phyloP scores from a whole-genome alignment of 140 eudicot genomes.

The Cichorium intybus region DNA sequence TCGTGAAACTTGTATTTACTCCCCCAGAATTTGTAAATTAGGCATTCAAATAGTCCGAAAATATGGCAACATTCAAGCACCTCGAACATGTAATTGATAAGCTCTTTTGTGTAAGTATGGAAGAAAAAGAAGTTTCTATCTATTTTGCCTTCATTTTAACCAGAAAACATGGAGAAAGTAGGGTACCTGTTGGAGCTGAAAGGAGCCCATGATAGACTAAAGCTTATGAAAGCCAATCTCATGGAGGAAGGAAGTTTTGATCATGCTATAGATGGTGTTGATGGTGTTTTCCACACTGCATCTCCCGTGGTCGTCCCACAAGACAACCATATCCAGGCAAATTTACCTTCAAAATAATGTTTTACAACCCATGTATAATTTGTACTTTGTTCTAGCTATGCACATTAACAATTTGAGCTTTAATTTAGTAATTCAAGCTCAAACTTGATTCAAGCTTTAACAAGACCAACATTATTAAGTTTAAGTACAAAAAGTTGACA shows the following conservation, averaged over 20 bases:
- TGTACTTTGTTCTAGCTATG: neutral
- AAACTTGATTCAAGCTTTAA: no score
- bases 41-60: neutral
- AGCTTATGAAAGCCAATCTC: conserved; percentile 73
- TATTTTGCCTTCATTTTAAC: neutral
- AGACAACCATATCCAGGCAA: conserved; percentile 61
- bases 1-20: no score
- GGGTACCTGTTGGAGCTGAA: conserved; percentile 66
- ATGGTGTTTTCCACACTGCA: conserved; percentile 93
- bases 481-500: neutral
- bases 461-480: no score
- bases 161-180: conserved; percentile 67
- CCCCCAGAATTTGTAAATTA: neutral
- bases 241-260: conserved; percentile 80
- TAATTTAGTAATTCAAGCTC: neutral
- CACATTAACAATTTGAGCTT: neutral
- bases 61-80: neutral
- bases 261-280: conserved; percentile 61
- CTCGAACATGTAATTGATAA: neutral
- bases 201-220: conserved; percentile 74
- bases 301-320: conserved; percentile 72
- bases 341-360: neutral
- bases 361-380: neutral
- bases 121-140: neutral
- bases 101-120: neutral